Evolutionary conservation across 2,329 filamentous ascomycete species (phyloP).

Genomic region (Colletotrichum sp.): DNA sequence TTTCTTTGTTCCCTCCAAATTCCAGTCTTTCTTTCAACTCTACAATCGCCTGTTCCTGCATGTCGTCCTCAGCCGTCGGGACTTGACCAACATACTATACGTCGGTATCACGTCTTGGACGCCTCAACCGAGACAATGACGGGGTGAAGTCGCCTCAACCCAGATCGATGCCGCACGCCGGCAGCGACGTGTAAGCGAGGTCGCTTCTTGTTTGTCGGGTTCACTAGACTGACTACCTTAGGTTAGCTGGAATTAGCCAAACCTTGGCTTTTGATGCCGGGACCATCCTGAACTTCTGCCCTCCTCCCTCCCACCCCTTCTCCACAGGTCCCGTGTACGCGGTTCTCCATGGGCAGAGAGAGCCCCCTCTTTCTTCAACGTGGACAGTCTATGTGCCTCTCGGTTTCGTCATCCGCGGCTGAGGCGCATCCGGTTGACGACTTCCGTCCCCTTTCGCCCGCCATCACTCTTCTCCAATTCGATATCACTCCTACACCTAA

Average conservation of each 20-base stretch:
- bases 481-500: neutral
- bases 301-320: neutral
- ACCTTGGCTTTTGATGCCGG: neutral
- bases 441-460: neutral
- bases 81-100: neutral
- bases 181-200: neutral
- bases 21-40: neutral
- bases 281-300: neutral
- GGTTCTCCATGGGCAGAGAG: neutral
- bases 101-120: neutral
- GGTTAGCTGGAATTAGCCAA: neutral
- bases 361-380: slow-evolving; percentile 8
- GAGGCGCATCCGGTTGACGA: neutral
- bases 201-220: neutral
- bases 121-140: neutral
- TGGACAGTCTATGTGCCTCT: neutral
- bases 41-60: neutral
- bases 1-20: neutral
- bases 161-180: neutral
- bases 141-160: neutral
- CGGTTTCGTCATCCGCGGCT: neutral
- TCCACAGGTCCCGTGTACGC: neutral
- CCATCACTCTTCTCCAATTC: neutral
- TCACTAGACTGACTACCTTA: neutral
- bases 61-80: neutral